Evolutionary conservation across 164 flowering plant species (phyloP).

Genomic region (Protea cynaroides): DNA sequence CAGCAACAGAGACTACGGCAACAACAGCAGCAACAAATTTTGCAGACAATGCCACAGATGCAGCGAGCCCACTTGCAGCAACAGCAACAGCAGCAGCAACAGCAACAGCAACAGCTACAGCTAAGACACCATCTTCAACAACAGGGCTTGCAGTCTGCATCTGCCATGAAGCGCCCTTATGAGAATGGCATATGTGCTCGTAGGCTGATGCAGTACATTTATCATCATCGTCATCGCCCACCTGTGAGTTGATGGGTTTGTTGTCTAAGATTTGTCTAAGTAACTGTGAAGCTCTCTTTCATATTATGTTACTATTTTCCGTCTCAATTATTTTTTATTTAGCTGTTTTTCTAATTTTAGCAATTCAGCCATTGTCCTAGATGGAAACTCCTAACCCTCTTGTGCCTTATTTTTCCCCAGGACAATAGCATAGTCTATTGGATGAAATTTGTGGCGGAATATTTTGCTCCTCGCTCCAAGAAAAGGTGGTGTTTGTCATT

Average conservation of each 20-base stretch:
- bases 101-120: slow-evolving; percentile 67
- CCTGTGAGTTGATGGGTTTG: slow-evolving; percentile 42
- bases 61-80: slow-evolving; percentile 71
- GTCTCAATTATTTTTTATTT: background rate
- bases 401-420: slow-evolving; percentile 23
- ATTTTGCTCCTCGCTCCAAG: slow-evolving; percentile 90
- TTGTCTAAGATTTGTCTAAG: background rate
- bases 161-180: slow-evolving; percentile 56
- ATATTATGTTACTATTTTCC: background rate
- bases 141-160: slow-evolving; percentile 47
- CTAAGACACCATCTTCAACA: slow-evolving; percentile 64
- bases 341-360: no score
- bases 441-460: slow-evolving; percentile 92
- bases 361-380: no score
- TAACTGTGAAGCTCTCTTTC: background rate
- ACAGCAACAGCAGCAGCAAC: slow-evolving; percentile 56
- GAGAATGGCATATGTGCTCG: slow-evolving; percentile 91
- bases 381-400: background rate
- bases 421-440: slow-evolving; percentile 81
- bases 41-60: slow-evolving; percentile 71
- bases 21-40: slow-evolving; percentile 56
- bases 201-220: slow-evolving; percentile 86
- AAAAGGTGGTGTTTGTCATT: slow-evolving; percentile 93
- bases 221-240: slow-evolving; percentile 87
- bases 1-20: slow-evolving; percentile 82